Evolutionary conservation across 129 eudicot genomes (phyloP).

Genomic region (Flaveria robusta): DNA sequence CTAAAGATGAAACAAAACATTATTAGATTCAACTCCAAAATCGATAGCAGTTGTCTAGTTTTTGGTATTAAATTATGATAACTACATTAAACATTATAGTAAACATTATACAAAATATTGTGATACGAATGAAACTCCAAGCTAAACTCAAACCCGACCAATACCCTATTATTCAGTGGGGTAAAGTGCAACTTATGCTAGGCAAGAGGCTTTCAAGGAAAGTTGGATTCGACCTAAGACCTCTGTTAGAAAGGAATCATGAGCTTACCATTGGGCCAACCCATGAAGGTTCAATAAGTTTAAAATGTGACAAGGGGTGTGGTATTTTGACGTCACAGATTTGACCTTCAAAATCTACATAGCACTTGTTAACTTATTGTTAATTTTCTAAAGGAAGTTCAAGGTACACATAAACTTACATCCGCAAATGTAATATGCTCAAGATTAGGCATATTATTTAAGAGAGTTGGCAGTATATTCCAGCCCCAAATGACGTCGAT

Average conservation of each 20-base stretch:
- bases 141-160: no score
- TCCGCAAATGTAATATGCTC: conserved; percentile 31
- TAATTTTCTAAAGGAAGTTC: not conserved
- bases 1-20: not conserved
- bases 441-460: conserved; percentile 34
- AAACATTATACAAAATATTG: no score
- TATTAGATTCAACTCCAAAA: not conserved
- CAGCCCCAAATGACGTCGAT: conserved; percentile 16
- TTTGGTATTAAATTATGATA: no score
- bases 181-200: no score
- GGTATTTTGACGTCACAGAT: not conserved
- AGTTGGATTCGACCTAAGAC: no score
- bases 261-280: no score
- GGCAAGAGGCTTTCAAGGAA: no score
- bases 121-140: no score
- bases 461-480: conserved; percentile 10
- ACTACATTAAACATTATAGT: not conserved
- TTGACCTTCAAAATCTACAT: not conserved
- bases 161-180: no score
- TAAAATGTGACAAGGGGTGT: not conserved
- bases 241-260: no score
- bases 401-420: conserved; percentile 23
- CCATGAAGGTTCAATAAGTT: no score
- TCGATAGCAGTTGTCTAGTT: not conserved
- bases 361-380: not conserved